These are phyloP conservation scores for Penicillium robsamsonii DNA, from an alignment of 495 filamentous ascomycete species.

Conservation along the genomic window DNA sequence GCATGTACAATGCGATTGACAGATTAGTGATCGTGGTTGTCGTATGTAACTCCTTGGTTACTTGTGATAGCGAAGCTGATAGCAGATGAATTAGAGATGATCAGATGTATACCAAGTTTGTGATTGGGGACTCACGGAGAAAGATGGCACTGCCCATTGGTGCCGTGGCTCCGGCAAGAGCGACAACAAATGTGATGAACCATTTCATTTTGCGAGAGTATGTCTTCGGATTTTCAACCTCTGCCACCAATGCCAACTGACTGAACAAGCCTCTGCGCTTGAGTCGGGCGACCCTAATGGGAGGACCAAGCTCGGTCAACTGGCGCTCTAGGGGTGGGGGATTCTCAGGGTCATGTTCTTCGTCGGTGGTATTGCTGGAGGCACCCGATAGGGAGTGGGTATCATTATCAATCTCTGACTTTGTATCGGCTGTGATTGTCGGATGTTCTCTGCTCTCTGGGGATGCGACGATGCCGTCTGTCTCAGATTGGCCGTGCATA, in stretches of 20 bases:
- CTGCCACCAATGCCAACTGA: slow-evolving; percentile 72
- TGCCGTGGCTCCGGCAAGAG: slow-evolving; percentile 69
- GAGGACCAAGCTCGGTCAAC: slow-evolving; percentile 28
- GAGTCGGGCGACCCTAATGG: slow-evolving; percentile 55
- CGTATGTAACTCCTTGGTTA: slow-evolving; percentile 62
- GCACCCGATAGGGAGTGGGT: slow-evolving; percentile 12
- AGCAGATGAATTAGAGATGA: slow-evolving; percentile 1
- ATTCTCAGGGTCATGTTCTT: slow-evolving; percentile 22
- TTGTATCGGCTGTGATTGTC: neutral
- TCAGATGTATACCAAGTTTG: neutral
- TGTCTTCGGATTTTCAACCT: slow-evolving; percentile 71
- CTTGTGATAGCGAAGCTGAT: slow-evolving; percentile 67
- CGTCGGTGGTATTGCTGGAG: slow-evolving; percentile 12
- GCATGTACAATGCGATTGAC: slow-evolving; percentile 84
- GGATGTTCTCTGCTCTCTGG: slow-evolving; percentile 9
- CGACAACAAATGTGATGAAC: slow-evolving; percentile 78
- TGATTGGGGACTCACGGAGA: slow-evolving; percentile 60
- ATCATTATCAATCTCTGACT: slow-evolving; percentile 12
- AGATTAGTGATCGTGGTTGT: slow-evolving; percentile 75
- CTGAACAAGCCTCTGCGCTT: slow-evolving; percentile 75
- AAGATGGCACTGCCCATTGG: slow-evolving; percentile 87
- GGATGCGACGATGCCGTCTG: slow-evolving; percentile 2
- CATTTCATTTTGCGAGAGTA: slow-evolving; percentile 76
- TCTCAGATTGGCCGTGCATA: slow-evolving; percentile 6
- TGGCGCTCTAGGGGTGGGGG: slow-evolving; percentile 14